These are phyloP conservation scores for Phialophora macrospora DNA, from an alignment of 2,329 filamentous ascomycete species.

Conservation along the genomic window DNA sequence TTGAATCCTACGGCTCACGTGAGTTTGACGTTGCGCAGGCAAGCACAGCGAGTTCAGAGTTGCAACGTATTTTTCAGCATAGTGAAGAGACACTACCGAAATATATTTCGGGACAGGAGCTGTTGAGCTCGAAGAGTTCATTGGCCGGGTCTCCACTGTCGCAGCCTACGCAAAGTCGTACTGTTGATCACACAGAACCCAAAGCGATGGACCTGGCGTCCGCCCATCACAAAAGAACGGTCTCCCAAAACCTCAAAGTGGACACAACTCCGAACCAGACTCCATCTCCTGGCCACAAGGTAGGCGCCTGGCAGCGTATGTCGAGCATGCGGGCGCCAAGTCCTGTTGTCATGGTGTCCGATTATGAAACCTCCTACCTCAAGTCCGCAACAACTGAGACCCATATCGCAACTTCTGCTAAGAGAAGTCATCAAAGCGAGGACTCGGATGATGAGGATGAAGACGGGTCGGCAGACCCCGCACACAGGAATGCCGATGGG, in stretches of 20 bases:
- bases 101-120: slow-evolving; percentile 27
- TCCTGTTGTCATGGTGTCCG: slow-evolving; percentile 53
- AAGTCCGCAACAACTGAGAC: not conserved
- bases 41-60: slow-evolving; percentile 13
- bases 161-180: slow-evolving; percentile 40
- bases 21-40: slow-evolving; percentile 15
- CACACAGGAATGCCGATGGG: slow-evolving; percentile 1
- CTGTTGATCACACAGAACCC: slow-evolving; percentile 41
- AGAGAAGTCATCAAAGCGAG: slow-evolving; percentile 43
- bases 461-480: slow-evolving; percentile 9
- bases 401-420: slow-evolving; percentile 39
- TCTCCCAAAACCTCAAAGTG: slow-evolving; percentile 27
- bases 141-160: slow-evolving; percentile 24
- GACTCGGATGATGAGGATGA: slow-evolving; percentile 40
- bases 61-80: slow-evolving; percentile 15
- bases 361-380: slow-evolving; percentile 24
- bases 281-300: slow-evolving; percentile 24
- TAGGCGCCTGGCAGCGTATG: slow-evolving; percentile 17
- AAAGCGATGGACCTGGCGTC: slow-evolving; percentile 12
- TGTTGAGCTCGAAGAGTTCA: slow-evolving; percentile 23
- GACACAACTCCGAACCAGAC: slow-evolving; percentile 20
- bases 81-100: slow-evolving; percentile 18
- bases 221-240: slow-evolving; percentile 10
- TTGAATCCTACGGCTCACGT: slow-evolving; percentile 19
- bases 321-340: slow-evolving; percentile 40